Base-by-base conservation (phyloP, 768 basidiomycete genomes). In the Cytidiella melzeri region DNA sequence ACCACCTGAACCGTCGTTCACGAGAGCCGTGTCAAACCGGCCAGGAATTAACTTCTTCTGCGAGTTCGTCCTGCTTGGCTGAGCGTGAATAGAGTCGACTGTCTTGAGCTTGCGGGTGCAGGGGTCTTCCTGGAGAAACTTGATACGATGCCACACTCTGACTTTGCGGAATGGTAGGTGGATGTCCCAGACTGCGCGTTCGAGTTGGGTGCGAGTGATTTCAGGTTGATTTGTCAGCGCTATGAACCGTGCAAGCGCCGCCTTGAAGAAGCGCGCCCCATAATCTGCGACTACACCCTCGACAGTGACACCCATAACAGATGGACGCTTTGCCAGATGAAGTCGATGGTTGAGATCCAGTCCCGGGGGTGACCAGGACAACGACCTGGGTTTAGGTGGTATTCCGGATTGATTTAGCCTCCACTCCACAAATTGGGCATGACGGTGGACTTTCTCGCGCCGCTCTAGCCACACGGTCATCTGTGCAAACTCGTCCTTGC, bases 391-490 rank as follows among this genome's bases (percentile, higher is more conserved):
- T n/a, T n/a, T n/a, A n/a, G n/a, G n/a, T n/a, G n/a, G n/a, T n/a
- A n/a, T n/a, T n/a, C n/a, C n/a, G n/a, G n/a, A n/a, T n/a, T n/a
- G n/a, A n/a, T n/a, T n/a, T n/a, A n/a, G n/a, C n/a, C n/a, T n/a
- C n/a, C n/a, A n/a, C n/a, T n/a, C n/a, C n/a, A n/a, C n/a, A n/a
- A n/a, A n/a, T n/a, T n/a, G n/a, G n/a, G n/a, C n/a, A n/a, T n/a
- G n/a, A n/a, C n/a, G n/a, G n/a, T n/a, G n/a, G n/a, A 69, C 45
- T 46, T 67, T 63, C 50, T 70, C 67, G 23, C 51, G 42, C 1
- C 61, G 57, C 21, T 67, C 56, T 0, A 73, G 55, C 68, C 68
- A 69, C 2, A 38, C 15, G 5, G 67, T 66, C 72, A 73, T 73
- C 55, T 73, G 69, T 2, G 52, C 27, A 24, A 59, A 63, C 50